Evolutionary conservation across 345 rosid genomes (phyloP).

Genomic region (Atalantia buxifolia): DNA sequence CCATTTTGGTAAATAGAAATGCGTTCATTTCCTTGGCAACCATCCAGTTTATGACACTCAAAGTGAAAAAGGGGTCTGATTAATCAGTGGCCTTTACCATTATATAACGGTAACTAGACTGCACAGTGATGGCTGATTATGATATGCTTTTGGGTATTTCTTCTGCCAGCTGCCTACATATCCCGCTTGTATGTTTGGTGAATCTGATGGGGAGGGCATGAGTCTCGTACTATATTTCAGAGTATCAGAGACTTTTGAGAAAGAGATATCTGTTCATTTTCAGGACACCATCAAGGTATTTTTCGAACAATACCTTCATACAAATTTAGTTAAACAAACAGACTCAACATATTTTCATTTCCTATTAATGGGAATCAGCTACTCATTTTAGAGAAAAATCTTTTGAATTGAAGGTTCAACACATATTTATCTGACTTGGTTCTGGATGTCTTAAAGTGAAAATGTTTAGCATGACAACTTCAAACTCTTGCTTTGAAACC

Average conservation of each 20-base stretch:
- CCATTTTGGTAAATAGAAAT: too few relatives aligned
- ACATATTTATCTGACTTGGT: not conserved
- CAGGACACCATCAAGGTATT: constrained; percentile 68
- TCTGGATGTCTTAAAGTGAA: not conserved
- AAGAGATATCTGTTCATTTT: constrained; percentile 56
- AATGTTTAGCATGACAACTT: not conserved
- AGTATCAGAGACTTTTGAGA: constrained; percentile 49
- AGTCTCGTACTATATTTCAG: constrained; percentile 74
- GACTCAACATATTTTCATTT: not conserved
- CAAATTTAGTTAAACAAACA: not conserved
- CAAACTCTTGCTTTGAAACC: not conserved
- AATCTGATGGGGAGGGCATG: constrained; percentile 78
- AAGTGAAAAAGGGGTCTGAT: not conserved
- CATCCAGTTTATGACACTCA: too few relatives aligned
- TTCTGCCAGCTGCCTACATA: constrained; percentile 60
- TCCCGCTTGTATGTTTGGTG: constrained; percentile 62
- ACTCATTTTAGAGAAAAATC: not conserved
- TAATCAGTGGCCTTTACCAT: not conserved
- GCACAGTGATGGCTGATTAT: not conserved
- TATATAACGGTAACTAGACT: not conserved
- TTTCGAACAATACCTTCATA: not conserved
- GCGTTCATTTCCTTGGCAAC: not conserved
- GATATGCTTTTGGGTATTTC: constrained; percentile 1
- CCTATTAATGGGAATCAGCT: not conserved
- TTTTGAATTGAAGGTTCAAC: not conserved